Conservation (phyloP, 768 basidiomycete genomes). For the Crucibulum laeve region DNA sequence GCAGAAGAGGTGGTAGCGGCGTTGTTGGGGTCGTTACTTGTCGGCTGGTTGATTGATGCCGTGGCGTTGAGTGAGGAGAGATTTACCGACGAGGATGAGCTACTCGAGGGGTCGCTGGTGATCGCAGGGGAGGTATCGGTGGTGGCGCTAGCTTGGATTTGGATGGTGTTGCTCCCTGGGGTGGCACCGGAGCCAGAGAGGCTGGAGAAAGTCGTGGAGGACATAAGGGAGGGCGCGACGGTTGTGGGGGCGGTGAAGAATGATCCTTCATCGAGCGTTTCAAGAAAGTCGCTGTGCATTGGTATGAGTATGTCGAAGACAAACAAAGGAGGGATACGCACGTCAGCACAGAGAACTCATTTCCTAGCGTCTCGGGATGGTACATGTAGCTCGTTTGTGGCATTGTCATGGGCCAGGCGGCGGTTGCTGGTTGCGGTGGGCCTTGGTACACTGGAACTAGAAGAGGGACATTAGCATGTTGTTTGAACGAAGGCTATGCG, state of each 20-base stretch:
- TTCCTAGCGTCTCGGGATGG: slow-evolving; percentile 70
- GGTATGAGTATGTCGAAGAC: slow-evolving; percentile 5
- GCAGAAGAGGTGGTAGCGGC: slow-evolving; percentile 32
- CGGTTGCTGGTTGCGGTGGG: slow-evolving; percentile 26
- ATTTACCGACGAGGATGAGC: slow-evolving; percentile 13
- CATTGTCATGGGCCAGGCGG: slow-evolving; percentile 53
- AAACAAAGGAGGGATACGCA: slow-evolving; percentile 25
- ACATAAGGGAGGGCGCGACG: slow-evolving; percentile 44
- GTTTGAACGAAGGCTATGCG: neutral
- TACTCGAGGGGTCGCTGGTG: slow-evolving; percentile 7
- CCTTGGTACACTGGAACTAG: slow-evolving; percentile 34
- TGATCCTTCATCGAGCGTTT: slow-evolving; percentile 79
- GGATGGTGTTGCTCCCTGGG: slow-evolving; percentile 6
- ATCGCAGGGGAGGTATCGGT: slow-evolving; percentile 5
- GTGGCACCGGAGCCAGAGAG: slow-evolving; percentile 7
- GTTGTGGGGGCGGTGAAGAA: slow-evolving; percentile 67
- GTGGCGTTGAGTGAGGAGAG: slow-evolving; percentile 8
- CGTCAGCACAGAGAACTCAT: slow-evolving; percentile 81
- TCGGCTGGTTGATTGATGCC: slow-evolving; percentile 9
- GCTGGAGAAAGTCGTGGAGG: slow-evolving; percentile 30
- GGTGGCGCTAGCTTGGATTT: slow-evolving; percentile 3
- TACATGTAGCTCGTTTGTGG: slow-evolving; percentile 56
- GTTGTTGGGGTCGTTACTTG: slow-evolving; percentile 12
- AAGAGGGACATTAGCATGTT: neutral
- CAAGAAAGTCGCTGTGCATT: slow-evolving; percentile 73